Percentiles rank a stretch among this genome's conserved stretches.
These are phyloP conservation scores for Auricularia heimuer DNA, from an alignment of 768 basidiomycete genomes.

Conservation along the genomic window DNA sequence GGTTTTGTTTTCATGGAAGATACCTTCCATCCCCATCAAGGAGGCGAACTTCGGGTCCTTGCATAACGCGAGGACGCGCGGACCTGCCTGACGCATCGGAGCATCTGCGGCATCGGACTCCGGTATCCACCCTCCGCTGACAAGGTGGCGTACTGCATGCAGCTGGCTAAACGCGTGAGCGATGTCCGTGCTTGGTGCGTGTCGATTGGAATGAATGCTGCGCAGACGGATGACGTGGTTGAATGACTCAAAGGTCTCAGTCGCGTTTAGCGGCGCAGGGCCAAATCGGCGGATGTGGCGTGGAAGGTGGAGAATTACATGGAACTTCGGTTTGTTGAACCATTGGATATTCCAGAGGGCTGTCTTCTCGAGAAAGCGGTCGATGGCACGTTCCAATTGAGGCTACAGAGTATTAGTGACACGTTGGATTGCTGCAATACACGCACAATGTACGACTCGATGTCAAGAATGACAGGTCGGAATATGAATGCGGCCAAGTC, in stretches of 20 bases:
- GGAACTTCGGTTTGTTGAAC: slow-evolving; percentile 23
- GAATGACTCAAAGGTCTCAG: background rate
- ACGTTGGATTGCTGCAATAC: no score
- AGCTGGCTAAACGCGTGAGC: slow-evolving; percentile 9
- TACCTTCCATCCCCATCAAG: background rate
- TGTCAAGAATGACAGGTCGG: background rate
- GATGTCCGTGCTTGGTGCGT: slow-evolving; percentile 11
- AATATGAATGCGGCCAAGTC: background rate
- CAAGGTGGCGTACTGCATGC: slow-evolving; percentile 20
- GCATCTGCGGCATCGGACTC: background rate
- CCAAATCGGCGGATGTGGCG: slow-evolving; percentile 16
- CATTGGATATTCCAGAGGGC: background rate
- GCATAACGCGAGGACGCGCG: background rate
- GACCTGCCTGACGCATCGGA: background rate
- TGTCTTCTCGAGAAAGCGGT: background rate
- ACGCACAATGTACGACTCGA: background rate
- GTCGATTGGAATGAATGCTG: slow-evolving; percentile 8
- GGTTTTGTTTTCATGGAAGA: background rate
- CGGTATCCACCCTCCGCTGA: slow-evolving; percentile 21
- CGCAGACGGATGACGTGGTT: slow-evolving; percentile 8
- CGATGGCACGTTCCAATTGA: slow-evolving; percentile 13
- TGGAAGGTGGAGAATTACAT: slow-evolving; percentile 21
- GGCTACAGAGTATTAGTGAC: slow-evolving; percentile 9
- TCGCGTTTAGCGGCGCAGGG: background rate
- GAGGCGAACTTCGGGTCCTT: background rate